A percentile compares a stretch with the other conserved stretches of the same genome.
These are phyloP conservation scores for Linum usitatissimum DNA, from an alignment of 345 rosid species.

Conservation along the genomic window DNA sequence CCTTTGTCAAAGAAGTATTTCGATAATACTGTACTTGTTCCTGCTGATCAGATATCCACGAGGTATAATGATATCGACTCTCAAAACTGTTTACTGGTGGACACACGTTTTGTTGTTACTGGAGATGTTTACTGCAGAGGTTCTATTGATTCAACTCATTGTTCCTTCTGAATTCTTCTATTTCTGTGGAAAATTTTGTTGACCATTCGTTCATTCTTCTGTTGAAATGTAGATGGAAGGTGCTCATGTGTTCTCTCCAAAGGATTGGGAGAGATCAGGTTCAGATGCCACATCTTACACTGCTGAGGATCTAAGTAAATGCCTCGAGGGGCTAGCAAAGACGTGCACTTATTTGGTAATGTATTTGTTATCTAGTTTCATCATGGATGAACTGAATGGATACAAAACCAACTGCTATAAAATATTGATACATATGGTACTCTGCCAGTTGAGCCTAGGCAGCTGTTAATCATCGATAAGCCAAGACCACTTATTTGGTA, in stretches of 20 bases:
- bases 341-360: conserved; percentile 66
- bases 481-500: too few species aligned
- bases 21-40: too few species aligned
- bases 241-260: conserved; percentile 65
- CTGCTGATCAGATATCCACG: too few species aligned
- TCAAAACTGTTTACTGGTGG: too few species aligned
- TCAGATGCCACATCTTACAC: conserved; percentile 58
- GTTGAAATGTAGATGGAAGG: conserved; percentile 74
- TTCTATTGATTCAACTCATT: conserved; percentile 92
- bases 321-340: conserved; percentile 84
- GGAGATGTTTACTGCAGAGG: conserved; percentile 98
- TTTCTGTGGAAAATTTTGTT: conserved; percentile 3
- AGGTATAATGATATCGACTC: too few species aligned
- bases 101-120: too few species aligned
- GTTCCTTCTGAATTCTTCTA: conserved; percentile 28
- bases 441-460: too few species aligned
- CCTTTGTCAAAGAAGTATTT: too few species aligned
- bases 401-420: neutral
- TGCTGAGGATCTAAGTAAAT: conserved; percentile 81
- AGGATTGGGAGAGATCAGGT: conserved; percentile 68
- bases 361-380: too few species aligned
- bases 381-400: neutral
- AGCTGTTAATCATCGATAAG: too few species aligned
- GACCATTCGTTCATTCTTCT: neutral
- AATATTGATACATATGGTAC: too few species aligned